Evolutionary conservation across 1,139 yeast genomes (phyloP), one percentile per base, ranked within the genome.

Genomic region (Yamadazyma diospyri): DNA sequence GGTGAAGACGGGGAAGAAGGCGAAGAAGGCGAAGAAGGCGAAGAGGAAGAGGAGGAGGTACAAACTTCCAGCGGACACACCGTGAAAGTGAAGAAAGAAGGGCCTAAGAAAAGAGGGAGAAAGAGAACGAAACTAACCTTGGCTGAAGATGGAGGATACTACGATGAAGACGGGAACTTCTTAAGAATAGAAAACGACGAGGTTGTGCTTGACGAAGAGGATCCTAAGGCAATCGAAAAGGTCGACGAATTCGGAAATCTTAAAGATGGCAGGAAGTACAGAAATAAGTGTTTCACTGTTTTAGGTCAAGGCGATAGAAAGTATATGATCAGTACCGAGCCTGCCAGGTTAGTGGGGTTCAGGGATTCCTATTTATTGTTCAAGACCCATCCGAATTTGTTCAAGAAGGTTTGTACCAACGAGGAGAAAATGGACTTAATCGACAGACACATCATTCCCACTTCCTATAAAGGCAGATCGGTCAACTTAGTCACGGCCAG

Each of bases 251-350:
- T 71, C 38, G 98, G 98, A 14, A 69, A 71, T 35, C 64, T 94
- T 37, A 53, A 58, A 29, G 96, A 85, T 2, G 94, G 78, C n/a
- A 71, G 97, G 44, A 74, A 77, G 48, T 92, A 75, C 60, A 69
- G 92, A 39, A 83, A 87, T 41, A 80, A 89, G 40, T 79, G 94
- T 0, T 92, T 92, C 59, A 85, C 86, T 4, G 73, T 89, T 8
- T 59, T 72, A 27, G 87, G 84, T 4, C 75, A 81, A 38, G 96
- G 95, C 4, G 74, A 78, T 24, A 69, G 79, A 41, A 68, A 81
- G 38, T 92, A 78, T 56, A 88, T 92, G 95, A 74, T 92, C 29
- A 84, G 96, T 2, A 89, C 97, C 0, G 97, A 89, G 53, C 96
- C 97, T 1, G 97, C 98, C 0, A 72, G 97, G 45, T 77, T 89